Evolutionary conservation across 1,284 basidiomycete species (phyloP).

Genomic region (Sporisorium reilianum): DNA sequence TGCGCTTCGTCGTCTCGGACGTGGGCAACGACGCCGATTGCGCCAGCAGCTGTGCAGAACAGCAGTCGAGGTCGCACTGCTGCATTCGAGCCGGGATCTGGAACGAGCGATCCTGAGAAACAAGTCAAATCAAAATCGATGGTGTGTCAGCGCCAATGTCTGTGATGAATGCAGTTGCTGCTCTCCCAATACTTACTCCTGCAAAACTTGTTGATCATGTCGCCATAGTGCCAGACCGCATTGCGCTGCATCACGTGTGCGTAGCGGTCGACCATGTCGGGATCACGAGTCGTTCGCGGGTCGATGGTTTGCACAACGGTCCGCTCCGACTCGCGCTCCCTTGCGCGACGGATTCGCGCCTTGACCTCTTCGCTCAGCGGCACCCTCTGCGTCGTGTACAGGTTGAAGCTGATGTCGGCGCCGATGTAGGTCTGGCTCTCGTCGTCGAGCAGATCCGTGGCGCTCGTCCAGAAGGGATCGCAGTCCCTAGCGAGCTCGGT

Average conservation of each 20-base stretch:
- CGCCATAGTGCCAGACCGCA: conserved; percentile 64
- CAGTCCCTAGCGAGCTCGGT: conserved; percentile 62
- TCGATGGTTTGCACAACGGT: neutral
- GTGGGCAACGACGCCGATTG: conserved; percentile 54
- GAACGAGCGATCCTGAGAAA: conserved; percentile 24
- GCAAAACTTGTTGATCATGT: conserved; percentile 63
- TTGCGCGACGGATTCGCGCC: conserved; percentile 37
- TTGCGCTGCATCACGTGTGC: conserved; percentile 61
- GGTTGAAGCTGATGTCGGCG: conserved; percentile 65
- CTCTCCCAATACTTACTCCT: conserved; percentile 25
- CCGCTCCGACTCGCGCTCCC: conserved; percentile 34
- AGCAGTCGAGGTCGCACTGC: conserved; percentile 34
- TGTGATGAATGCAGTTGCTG: neutral
- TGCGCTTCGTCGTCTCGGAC: conserved; percentile 30
- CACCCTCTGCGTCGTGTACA: conserved; percentile 61
- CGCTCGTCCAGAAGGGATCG: conserved; percentile 67
- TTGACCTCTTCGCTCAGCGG: conserved; percentile 36
- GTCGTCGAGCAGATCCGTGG: conserved; percentile 52
- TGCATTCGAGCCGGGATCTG: conserved; percentile 16
- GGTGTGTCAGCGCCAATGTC: conserved; percentile 2
- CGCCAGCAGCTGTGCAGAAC: conserved; percentile 61
- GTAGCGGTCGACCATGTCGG: conserved; percentile 17
- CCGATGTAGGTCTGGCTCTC: conserved; percentile 61
- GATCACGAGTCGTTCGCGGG: neutral
- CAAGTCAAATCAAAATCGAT: neutral